Evolutionary conservation across 1,284 basidiomycete genomes (phyloP), one percentile per base, ranked within the genome.

Genomic region (Cutaneotrichosporon dermatis): DNA sequence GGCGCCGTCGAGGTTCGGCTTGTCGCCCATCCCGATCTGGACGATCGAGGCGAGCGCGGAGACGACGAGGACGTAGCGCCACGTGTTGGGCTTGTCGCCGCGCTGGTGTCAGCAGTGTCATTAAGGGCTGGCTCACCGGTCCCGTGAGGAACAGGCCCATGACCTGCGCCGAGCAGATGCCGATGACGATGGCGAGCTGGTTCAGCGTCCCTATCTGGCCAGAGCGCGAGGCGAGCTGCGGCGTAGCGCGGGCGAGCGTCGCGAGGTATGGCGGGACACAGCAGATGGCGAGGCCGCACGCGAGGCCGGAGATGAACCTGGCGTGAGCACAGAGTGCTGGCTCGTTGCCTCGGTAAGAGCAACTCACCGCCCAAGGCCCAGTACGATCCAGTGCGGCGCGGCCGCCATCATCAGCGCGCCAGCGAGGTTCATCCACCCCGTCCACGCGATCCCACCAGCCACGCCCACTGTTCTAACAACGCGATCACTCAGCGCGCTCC

Each of bases 241-340:
- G 62, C 39, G 67, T 66, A 4, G 85, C 79, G 0, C 89, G 89
- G 0, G 91, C 85, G 11, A 94, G 86, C 71, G 91, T 88, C 8
- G 89, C 84, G 39, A 95, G 82, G 76, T 87, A 94, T 49, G 94
- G 84, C 7, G 92, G 92, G 1, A 86, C 85, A n/a, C 92, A 84
- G 67, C 90, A 94, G 4, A 94, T 81, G 15, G 88, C 90, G 54
- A 95, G 78, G 33, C 92, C 92, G 39, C 89, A 87, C 9, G 87
- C 88, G 7, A 92, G 69, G 9, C 92, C 93, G 9, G 88, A 84
- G 16, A 93, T 70, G 57, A 91, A 82, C 65, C 90, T 92, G 67
- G 3, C 3, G 39, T 54, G 13, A 58, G 48, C 39, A 42, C n/a
- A n/a, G n/a, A n/a, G n/a, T n/a, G n/a, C n/a, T n/a, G n/a, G 25